Base-by-base conservation (phyloP, 345 rosid species). In the Gossypium thurberi region DNA sequence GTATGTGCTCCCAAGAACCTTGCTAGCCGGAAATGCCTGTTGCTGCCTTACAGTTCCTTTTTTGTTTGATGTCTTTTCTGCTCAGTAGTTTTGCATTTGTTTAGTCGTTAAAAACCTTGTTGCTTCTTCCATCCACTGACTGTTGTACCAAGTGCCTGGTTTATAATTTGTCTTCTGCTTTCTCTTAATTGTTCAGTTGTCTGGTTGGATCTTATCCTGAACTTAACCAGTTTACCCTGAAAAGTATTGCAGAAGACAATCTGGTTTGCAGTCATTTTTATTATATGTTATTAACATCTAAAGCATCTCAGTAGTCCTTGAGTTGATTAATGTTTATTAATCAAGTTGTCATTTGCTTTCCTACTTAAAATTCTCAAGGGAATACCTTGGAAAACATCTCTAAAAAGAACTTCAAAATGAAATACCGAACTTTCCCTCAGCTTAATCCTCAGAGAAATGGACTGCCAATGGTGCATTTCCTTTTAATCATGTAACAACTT, bases 1-100 rank as follows among this genome's bases (percentile, higher is more conserved):
- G 42, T 81, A 71, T 80, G 71, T 79, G 70, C 74, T 80, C 77
- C 91, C 74, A 66, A 83, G 87, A 87, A 85, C 97, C 90, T 76
- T 78, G 82, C 75, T 78, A 78, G 79, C 81, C 77, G 59, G 26
- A 79, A 84, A 44, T 80, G 81, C 82, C 84, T 85, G 77, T 82
- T 87, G 80, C 80, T 78, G 74, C 63, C 74, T 58, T 80, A 57
- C 77, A 78, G 79, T 75, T 65, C 51, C 75, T 62, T 75, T 74
- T 81, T 77, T 77, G 6, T 56, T 56, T 74, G 47, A 20, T 20
- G 59, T 68, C 59, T 17, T 58, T 76, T 51, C 46, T 25, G 46
- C 71, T 77, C 56, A 59, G 70, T 74, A 62, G 78, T 73, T 33
- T 76, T 62, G 53, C 67, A 3, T 61, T 72, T 74, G 62, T 43